These are phyloP conservation scores for Starmerella gropengiesseri DNA, from an alignment of 805 yeast species.

Conservation along the genomic window DNA sequence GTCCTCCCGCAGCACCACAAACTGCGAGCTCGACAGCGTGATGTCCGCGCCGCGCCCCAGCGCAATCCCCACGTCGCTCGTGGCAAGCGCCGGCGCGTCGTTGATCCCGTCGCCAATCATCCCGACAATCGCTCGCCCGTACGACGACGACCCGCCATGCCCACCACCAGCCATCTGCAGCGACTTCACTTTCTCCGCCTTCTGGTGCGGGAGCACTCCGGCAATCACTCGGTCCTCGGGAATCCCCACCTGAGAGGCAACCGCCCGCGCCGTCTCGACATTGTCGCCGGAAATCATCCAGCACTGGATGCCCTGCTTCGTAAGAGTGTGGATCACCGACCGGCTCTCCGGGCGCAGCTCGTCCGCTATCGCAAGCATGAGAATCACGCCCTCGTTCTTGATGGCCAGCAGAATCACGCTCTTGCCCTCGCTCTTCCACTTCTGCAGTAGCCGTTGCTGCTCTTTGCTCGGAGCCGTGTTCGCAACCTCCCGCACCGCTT, in stretches of 20 bases:
- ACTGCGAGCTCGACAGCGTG: conserved; percentile 64
- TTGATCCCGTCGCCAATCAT: conserved; percentile 82
- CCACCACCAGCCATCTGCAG: conserved; percentile 37
- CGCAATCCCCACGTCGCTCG: conserved; percentile 70
- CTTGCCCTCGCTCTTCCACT: conserved; percentile 55
- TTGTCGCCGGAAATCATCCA: conserved; percentile 79
- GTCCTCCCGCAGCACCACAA: conserved; percentile 48
- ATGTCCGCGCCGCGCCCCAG: conserved; percentile 67
- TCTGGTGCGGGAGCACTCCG: conserved; percentile 64
- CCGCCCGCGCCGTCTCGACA: conserved; percentile 51
- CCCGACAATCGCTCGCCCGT: conserved; percentile 40
- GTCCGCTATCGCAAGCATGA: conserved; percentile 48
- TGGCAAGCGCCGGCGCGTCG: conserved; percentile 69
- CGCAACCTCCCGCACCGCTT: conserved; percentile 41
- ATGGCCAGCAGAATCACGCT: conserved; percentile 49
- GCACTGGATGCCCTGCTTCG: conserved; percentile 38
- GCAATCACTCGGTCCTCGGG: conserved; percentile 43
- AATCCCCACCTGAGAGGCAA: conserved; percentile 55
- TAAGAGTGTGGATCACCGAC: conserved; percentile 37
- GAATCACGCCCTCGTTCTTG: conserved; percentile 28
- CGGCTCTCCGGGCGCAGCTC: conserved; percentile 42
- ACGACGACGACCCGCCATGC: conserved; percentile 10
- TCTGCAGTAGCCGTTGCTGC: conserved; percentile 29
- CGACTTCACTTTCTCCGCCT: conserved; percentile 48
- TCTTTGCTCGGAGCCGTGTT: conserved; percentile 33